Evolutionary conservation across 768 basidiomycete species (phyloP).

Genomic region (Xanthoconium stramineum): DNA sequence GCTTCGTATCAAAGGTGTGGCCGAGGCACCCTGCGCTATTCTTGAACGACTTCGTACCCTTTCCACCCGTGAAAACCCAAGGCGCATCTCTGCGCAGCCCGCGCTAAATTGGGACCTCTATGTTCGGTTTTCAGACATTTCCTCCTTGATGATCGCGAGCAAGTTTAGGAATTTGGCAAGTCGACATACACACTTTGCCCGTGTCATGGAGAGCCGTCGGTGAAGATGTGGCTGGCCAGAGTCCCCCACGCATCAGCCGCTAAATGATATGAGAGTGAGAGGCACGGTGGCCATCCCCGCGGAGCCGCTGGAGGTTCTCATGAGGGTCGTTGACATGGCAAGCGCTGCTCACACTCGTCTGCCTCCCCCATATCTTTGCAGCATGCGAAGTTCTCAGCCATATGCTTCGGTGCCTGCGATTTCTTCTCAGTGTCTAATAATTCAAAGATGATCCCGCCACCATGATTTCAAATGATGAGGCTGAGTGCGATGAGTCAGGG

Average conservation of each 20-base stretch:
- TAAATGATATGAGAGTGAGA: background rate
- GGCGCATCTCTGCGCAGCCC: background rate
- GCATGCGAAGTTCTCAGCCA: background rate
- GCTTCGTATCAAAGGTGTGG: background rate
- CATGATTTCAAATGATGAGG: background rate
- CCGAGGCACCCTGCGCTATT: background rate
- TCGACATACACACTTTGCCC: background rate
- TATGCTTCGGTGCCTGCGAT: background rate
- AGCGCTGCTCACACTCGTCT: background rate
- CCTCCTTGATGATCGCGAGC: conserved; percentile 19
- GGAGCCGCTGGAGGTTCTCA: conserved; percentile 3
- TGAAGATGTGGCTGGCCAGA: background rate
- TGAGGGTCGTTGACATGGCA: background rate
- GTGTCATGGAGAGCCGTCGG: background rate
- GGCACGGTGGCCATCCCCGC: background rate
- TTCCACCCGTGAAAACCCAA: conserved; percentile 1
- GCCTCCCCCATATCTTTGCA: background rate
- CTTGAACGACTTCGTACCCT: background rate
- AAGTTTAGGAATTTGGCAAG: background rate
- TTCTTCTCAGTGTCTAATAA: background rate
- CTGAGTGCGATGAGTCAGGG: background rate
- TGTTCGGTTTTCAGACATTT: background rate
- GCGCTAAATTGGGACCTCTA: background rate
- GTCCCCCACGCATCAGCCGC: background rate
- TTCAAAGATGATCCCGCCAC: background rate